phyloP scores from a whole-genome alignment of 2,329 filamentous ascomycete species.

The Penicillium freii region DNA sequence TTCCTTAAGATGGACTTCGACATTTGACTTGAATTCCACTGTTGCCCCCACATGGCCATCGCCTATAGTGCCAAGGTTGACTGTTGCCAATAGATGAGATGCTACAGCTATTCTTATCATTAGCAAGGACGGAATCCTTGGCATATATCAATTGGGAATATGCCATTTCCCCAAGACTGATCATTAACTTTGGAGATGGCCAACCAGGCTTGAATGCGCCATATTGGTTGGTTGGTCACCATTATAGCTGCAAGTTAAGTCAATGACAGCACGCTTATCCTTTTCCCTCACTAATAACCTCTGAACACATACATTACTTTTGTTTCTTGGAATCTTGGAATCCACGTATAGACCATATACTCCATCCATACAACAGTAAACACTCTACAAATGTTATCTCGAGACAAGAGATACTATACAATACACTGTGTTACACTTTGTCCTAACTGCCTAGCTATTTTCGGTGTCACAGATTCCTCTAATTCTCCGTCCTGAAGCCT shows the following conservation, averaged over 20 bases:
- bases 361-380: too few species aligned
- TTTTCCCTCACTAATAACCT: conserved; percentile 8
- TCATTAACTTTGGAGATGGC: not conserved
- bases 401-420: not conserved
- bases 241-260: conserved; percentile 1
- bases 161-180: not conserved
- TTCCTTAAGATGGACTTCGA: too few species aligned
- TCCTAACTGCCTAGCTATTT: not conserved
- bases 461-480: too few species aligned
- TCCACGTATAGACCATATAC: not conserved
- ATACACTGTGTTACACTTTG: too few species aligned
- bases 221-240: not conserved
- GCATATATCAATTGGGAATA: not conserved
- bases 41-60: not conserved
- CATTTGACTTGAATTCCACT: not conserved
- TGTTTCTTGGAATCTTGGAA: not conserved
- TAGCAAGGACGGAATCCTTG: too few species aligned
- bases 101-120: not conserved
- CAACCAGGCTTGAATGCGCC: not conserved
- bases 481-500: not conserved
- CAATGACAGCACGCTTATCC: conserved; percentile 14
- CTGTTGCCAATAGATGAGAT: not conserved
- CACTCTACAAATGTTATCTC: not conserved
- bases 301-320: not conserved
- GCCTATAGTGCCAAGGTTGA: not conserved